Conservation (phyloP, 2,329 filamentous ascomycete species). For the Chrysoporthe deuterocubensis region DNA sequence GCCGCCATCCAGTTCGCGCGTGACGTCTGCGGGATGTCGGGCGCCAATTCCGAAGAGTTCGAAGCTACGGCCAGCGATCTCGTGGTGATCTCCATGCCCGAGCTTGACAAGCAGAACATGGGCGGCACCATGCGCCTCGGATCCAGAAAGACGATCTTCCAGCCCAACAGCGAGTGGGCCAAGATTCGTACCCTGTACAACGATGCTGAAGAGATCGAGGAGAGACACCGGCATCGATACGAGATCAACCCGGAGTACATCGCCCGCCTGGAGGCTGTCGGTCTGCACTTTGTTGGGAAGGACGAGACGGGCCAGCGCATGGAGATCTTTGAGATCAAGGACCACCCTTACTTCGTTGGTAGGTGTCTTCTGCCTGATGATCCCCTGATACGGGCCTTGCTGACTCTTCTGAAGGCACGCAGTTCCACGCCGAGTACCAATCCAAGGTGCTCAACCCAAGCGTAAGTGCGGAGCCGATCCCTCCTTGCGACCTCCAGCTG, state of each 20-base stretch:
- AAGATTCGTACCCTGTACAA: conserved; percentile 72
- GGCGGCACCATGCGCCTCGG: conserved; percentile 82
- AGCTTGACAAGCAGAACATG: conserved; percentile 59
- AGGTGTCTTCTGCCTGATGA: conserved; percentile 39
- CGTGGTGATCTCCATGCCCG: conserved; percentile 91
- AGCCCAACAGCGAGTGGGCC: conserved; percentile 70
- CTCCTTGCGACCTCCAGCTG: conserved; percentile 29
- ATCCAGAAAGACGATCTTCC: conserved; percentile 71
- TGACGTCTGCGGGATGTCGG: conserved; percentile 67
- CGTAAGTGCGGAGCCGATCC: conserved; percentile 13
- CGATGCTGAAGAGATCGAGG: conserved; percentile 52
- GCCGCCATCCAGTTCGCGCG: conserved; percentile 89
- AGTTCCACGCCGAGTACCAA: conserved; percentile 30
- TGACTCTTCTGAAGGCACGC: conserved; percentile 24
- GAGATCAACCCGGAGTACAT: conserved; percentile 78
- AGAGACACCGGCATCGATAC: conserved; percentile 80
- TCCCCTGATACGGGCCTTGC: conserved; percentile 60
- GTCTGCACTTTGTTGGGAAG: conserved; percentile 74
- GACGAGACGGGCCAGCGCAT: conserved; percentile 75
- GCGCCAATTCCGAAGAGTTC: conserved; percentile 62
- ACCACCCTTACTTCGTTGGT: conserved; percentile 74
- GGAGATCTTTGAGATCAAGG: conserved; percentile 76
- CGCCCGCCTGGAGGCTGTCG: conserved; percentile 62
- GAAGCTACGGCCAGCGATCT: conserved; percentile 62
- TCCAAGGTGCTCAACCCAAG: conserved; percentile 30